Conservation (phyloP, 129 eudicot genomes). For the Chrysanthemum makinoi region DNA sequence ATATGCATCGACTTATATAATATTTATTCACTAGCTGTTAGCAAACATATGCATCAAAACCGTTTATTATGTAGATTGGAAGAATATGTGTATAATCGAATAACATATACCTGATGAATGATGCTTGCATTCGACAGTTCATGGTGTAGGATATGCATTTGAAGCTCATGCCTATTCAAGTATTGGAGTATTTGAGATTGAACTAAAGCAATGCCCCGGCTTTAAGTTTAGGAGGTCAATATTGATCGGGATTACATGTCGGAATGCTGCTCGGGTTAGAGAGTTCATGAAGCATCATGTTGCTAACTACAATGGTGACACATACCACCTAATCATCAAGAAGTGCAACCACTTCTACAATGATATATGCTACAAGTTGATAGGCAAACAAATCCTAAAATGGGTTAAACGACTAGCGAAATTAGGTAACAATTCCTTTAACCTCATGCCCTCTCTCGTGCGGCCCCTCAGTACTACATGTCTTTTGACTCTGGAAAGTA, state of each 20-base stretch:
- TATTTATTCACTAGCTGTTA: too few species aligned
- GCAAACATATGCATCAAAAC: too few species aligned
- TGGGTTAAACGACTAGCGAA: constrained; percentile 81
- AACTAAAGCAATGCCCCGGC: constrained; percentile 76
- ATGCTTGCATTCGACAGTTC: constrained; percentile 39
- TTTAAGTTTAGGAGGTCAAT: constrained; percentile 69
- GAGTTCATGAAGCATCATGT: constrained; percentile 67
- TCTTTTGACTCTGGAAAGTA: neutral
- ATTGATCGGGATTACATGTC: constrained; percentile 56
- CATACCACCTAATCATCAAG: constrained; percentile 66
- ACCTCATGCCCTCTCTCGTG: neutral
- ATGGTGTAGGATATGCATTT: constrained; percentile 76
- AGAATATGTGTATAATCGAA: neutral
- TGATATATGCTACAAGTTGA: constrained; percentile 64
- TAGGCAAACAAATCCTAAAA: constrained; percentile 65
- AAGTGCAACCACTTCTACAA: constrained; percentile 78
- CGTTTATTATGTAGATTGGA: too few species aligned
- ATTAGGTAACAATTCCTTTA: constrained; percentile 44
- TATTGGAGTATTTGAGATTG: constrained; percentile 73
- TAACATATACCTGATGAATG: constrained; percentile 1
- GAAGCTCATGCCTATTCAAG: constrained; percentile 73
- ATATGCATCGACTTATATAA: too few species aligned
- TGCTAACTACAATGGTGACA: constrained; percentile 60
- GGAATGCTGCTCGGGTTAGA: constrained; percentile 46
- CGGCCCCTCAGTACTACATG: neutral